Evolutionary conservation across 257 asterid genomes (phyloP), one percentile per base, ranked within the genome.

Genomic region (Solanum arcanum): DNA sequence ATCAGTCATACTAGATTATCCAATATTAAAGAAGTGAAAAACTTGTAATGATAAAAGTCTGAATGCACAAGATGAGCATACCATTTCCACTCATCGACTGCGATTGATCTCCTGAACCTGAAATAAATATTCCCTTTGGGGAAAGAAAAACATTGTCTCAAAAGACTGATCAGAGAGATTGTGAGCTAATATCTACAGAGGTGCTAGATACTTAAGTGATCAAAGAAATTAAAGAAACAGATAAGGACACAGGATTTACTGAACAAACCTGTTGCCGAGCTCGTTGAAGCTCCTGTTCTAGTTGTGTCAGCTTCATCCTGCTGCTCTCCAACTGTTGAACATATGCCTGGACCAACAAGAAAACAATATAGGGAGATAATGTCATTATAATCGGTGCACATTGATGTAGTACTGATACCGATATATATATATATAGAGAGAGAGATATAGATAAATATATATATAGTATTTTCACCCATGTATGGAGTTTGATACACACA

Each of bases 281-380:
- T 88, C 99, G 94, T 92, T 97, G 99, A 88, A 97, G 98, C 92
- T 97, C 99, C 91, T 97, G 99, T 89, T 97, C 99, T 87, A 97
- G 99, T 90, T 97, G 99, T 60, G 99, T 95, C 91, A 97, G 89
- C 92, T 97, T 97, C 99, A 97, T 97, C 94, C 99, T 93, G 93
- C 99, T 97, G 95, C 95, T 97, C 88, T 97, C 99, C 64, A 97
- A 94, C 89, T 97, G 99, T 88, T 97, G 99, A 73, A 97, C 99
- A 92, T 97, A 97, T 46, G 99, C 99, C 99, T 97, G 82, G 72
- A 89, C 76, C 78, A 90, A 90, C 90, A 74, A 86, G 76, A 49
- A 83, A 49, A 80, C 39, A 76, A 56, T 13, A 87, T 37, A 80
- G 74, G 83, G 82, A 86, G 29, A 47, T 16, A 15, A 46, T 46